Evolutionary conservation across 31 red algal genomes (phyloP).

Genomic region (Porphyra umbilicalis): DNA sequence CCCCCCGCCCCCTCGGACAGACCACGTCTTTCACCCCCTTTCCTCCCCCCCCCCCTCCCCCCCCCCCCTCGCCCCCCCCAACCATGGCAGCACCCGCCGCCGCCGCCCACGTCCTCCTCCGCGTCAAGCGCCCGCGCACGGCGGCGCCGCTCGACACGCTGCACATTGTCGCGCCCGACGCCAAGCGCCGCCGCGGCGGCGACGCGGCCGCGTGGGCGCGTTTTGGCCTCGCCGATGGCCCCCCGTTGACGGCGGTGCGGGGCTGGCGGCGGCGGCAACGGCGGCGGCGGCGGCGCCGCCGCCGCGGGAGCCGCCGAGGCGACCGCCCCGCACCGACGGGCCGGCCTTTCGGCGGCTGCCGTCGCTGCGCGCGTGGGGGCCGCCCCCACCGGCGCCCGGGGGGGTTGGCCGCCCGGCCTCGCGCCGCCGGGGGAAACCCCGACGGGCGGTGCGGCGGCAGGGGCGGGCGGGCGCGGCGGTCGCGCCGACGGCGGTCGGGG

Average conservation of each 20-base stretch:
- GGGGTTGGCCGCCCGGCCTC: too few species aligned
- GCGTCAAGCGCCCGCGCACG: neutral
- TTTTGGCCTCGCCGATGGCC: neutral
- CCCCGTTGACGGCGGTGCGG: neutral
- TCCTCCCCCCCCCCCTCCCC: neutral
- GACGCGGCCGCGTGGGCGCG: neutral
- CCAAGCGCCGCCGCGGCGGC: neutral
- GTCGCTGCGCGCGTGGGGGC: neutral
- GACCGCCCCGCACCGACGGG: neutral
- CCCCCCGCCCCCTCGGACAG: too few species aligned
- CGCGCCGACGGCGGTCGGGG: neutral
- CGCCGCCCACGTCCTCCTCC: neutral
- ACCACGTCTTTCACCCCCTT: too few species aligned
- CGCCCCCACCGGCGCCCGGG: neutral
- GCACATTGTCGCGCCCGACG: neutral
- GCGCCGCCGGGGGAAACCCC: neutral
- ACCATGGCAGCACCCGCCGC: too few species aligned
- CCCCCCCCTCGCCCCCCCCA: too few species aligned
- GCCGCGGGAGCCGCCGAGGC: neutral
- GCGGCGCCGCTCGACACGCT: neutral
- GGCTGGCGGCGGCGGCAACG: neutral
- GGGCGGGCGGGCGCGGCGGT: neutral
- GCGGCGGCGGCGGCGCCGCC: too few species aligned
- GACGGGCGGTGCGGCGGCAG: neutral
- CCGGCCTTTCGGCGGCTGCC: neutral